A percentile compares a stretch with the other conserved stretches of the same genome.
Conservation (phyloP, 768 basidiomycete species). For the Mrakia blollopis region DNA sequence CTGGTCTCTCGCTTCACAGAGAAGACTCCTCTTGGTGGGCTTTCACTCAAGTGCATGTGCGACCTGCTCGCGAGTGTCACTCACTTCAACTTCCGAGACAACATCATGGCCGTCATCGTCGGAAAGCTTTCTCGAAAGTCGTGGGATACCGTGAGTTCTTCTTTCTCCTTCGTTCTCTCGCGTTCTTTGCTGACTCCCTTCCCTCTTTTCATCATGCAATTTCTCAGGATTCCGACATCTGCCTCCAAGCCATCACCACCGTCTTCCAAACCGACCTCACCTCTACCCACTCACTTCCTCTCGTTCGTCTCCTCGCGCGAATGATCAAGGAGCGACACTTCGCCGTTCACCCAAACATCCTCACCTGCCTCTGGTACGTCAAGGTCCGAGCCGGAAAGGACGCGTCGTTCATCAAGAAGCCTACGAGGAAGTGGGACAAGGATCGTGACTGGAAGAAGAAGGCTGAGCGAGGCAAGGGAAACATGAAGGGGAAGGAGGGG, state of each 20-base stretch:
- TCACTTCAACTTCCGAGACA: constrained; percentile 94
- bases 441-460: constrained; percentile 34
- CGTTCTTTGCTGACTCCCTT: constrained; percentile 10
- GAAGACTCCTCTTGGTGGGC: constrained; percentile 48
- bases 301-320: constrained; percentile 82
- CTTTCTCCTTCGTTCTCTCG: neutral
- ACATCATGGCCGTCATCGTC: constrained; percentile 83
- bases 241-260: constrained; percentile 70
- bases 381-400: constrained; percentile 31
- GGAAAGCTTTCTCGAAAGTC: constrained; percentile 73
- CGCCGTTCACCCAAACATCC: constrained; percentile 80
- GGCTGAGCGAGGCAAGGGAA: constrained; percentile 33
- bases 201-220: constrained; percentile 14
- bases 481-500: constrained; percentile 51
- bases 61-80: constrained; percentile 72
- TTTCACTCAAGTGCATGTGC: constrained; percentile 80
- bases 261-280: constrained; percentile 79
- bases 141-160: constrained; percentile 72
- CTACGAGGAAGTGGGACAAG: constrained; percentile 30
- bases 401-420: constrained; percentile 20
- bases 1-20: constrained; percentile 34
- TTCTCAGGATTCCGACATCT: constrained; percentile 72
- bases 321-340: constrained; percentile 94
- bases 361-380: constrained; percentile 67
- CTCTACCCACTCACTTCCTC: constrained; percentile 75